Base-by-base conservation (phyloP, 768 basidiomycete genomes). In the Omphalotus guepiniiformis region DNA sequence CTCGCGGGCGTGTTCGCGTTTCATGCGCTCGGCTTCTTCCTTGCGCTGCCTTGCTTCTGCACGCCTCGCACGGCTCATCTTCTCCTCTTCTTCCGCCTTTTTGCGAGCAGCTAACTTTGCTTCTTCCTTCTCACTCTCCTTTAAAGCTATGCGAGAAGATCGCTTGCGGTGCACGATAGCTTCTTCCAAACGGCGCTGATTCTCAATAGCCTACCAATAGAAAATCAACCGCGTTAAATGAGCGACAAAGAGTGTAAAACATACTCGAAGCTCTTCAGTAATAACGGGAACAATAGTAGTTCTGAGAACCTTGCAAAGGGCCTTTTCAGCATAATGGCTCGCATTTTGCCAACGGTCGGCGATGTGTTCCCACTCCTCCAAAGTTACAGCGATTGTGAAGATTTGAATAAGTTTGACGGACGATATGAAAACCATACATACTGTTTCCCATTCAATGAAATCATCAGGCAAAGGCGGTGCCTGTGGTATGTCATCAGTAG, bases 401-500 rank as follows among this genome's bases (percentile, higher is more conserved):
- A 11, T 11, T 15, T 18, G 15, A 23, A 34, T 45, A 22, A 26
- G 50, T 40, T 23, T 11, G 26, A 19, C 42, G 39, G 37, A n/a
- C 12, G 4, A 41, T 3, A 35, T 46, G 19, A 1, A 42, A 35
- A 15, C 5, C 22, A 32, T 36, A 70, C 81, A 57, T 50, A 92
- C 93, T 57, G 88, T 87, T 70, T 95, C 90, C 93, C 94, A 97
- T 64, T 95, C 93, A 32, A 90, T 63, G 56, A 88, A 88, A 39
- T 75, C 76, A 1, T 70, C 69, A 4, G 74, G 75, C 18, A 66
- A 45, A 7, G 53, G 57, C 28, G 44, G 50, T 34, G 58, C 63
- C 13, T 50, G 55, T 4, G 45, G 51, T 39, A 64, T 50, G 16
- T 43, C 47, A 16, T 36, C 27, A 6, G n/a, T 13, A 9, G 23